Evolutionary conservation across 768 basidiomycete species (phyloP).

Genomic region (Calvatia gigantea): DNA sequence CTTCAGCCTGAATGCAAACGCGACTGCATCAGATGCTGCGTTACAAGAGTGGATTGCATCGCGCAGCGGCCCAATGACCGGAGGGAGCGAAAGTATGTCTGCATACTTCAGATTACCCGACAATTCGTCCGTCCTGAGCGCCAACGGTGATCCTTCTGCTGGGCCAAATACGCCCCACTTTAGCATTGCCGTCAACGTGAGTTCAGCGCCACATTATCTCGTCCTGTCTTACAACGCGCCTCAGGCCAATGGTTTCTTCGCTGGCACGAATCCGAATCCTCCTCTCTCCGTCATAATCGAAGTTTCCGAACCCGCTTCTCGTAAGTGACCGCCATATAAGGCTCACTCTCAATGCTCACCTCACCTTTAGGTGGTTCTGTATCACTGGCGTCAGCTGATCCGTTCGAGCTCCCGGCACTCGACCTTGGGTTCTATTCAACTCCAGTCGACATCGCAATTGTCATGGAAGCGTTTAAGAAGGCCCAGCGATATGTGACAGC

Average conservation of each 20-base stretch:
- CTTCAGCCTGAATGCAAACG: background rate
- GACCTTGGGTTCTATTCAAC: slow-evolving; percentile 12
- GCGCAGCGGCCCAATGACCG: slow-evolving; percentile 2
- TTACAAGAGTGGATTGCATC: slow-evolving; percentile 5
- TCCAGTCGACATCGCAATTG: slow-evolving; percentile 12
- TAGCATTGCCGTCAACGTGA: slow-evolving; percentile 1
- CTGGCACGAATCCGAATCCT: background rate
- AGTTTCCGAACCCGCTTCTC: slow-evolving; percentile 3
- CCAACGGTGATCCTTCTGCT: slow-evolving; percentile 12
- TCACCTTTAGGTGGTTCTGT: slow-evolving; percentile 11
- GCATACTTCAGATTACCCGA: slow-evolving; percentile 4
- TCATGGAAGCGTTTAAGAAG: slow-evolving; percentile 14
- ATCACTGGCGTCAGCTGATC: slow-evolving; percentile 11
- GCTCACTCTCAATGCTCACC: background rate
- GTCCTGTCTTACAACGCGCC: too few relatives aligned
- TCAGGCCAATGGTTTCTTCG: slow-evolving; percentile 6
- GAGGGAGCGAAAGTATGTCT: background rate
- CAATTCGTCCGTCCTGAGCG: background rate
- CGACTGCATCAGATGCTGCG: slow-evolving; percentile 2
- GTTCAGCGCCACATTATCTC: background rate
- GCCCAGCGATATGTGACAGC: slow-evolving; percentile 11
- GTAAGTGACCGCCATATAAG: background rate
- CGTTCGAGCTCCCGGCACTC: slow-evolving; percentile 12
- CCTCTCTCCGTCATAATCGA: background rate
- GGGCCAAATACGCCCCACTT: slow-evolving; percentile 15